A percentile compares a stretch with the other conserved stretches of the same genome.
Evolutionary conservation across 331 rosid genomes (phyloP).

Genomic region (Rosa hybrid): DNA sequence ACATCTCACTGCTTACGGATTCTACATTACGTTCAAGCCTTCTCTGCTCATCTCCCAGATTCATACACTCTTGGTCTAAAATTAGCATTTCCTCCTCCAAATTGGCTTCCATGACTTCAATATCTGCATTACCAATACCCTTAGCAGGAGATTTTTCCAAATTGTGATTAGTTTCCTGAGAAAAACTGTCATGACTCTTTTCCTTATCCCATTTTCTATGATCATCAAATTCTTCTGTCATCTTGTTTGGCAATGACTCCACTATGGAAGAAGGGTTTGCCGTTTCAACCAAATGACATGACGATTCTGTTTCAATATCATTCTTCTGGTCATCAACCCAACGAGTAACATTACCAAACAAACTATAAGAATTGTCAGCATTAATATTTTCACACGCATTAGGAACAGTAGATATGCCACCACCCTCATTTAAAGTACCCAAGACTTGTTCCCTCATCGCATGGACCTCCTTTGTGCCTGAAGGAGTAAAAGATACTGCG

Average conservation of each 20-base stretch:
- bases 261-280: constrained; percentile 25
- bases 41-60: constrained; percentile 73
- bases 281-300: constrained; percentile 35
- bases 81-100: constrained; percentile 69
- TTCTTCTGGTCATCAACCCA: constrained; percentile 37
- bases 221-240: constrained; percentile 23
- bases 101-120: constrained; percentile 36
- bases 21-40: constrained; percentile 92
- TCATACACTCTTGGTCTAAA: constrained; percentile 65
- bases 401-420: constrained; percentile 22
- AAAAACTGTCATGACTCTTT: constrained; percentile 22
- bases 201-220: constrained; percentile 38
- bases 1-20: constrained; percentile 82
- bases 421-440: constrained; percentile 34
- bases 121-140: constrained; percentile 33
- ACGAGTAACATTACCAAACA: constrained; percentile 16
- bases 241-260: constrained; percentile 34
- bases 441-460: constrained; percentile 36
- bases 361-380: constrained; percentile 20
- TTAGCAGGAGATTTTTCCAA: constrained; percentile 31
- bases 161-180: constrained; percentile 32
- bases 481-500: constrained; percentile 14
- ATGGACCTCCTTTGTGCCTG: constrained; percentile 34
- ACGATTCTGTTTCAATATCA: constrained; percentile 35
- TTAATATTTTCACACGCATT: constrained; percentile 16